Conservation (phyloP, 441 rosid genomes). For the Viola pubescens region DNA sequence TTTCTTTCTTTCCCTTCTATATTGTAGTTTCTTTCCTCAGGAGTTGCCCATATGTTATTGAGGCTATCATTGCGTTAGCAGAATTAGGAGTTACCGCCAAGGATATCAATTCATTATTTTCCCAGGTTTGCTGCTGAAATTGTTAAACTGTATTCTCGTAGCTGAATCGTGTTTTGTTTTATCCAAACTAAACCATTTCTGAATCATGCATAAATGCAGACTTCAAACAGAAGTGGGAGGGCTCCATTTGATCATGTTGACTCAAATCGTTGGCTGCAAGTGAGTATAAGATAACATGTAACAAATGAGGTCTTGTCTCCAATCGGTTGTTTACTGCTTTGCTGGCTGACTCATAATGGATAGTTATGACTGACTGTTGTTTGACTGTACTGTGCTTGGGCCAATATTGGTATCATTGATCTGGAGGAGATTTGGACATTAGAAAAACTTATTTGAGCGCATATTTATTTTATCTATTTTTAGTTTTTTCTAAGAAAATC, state of each 20-base stretch:
- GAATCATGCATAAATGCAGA: slow-evolving; percentile 32
- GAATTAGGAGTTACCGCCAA: slow-evolving; percentile 85
- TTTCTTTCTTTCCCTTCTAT: background rate
- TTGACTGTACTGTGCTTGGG: too few relatives aligned
- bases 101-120: slow-evolving; percentile 65
- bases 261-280: slow-evolving; percentile 90
- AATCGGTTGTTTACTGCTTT: slow-evolving; percentile 11
- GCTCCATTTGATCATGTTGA: slow-evolving; percentile 70
- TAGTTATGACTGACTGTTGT: too few relatives aligned
- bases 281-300: slow-evolving; percentile 33
- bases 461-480: background rate
- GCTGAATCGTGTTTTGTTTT: background rate
- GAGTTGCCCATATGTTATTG: slow-evolving; percentile 79
- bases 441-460: background rate
- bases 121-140: slow-evolving; percentile 52
- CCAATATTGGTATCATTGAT: too few relatives aligned
- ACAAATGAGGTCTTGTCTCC: slow-evolving; percentile 1
- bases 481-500: background rate
- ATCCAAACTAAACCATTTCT: background rate
- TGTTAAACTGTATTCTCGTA: slow-evolving; percentile 2
- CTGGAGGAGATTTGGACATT: too few relatives aligned
- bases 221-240: slow-evolving; percentile 64
- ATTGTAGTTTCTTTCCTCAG: slow-evolving; percentile 29
- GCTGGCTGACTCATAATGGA: background rate
- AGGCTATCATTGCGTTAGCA: slow-evolving; percentile 84